These are phyloP conservation scores for Haematococcus sp. DNA, from an alignment of 139 green algal genomes.

Conservation along the genomic window DNA sequence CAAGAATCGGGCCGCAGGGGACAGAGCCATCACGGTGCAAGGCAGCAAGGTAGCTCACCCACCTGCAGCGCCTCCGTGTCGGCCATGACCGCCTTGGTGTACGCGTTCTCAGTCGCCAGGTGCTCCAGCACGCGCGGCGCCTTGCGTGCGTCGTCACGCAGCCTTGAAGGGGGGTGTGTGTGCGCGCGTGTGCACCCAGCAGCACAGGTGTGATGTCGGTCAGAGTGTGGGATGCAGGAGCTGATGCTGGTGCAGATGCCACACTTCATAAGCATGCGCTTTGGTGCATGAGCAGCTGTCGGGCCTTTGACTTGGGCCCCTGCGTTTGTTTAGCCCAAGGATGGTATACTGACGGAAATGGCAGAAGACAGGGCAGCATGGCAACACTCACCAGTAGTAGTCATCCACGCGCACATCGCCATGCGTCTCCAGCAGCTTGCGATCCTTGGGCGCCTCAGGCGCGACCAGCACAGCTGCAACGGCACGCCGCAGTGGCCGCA, in stretches of 20 bases:
- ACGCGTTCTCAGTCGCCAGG: conserved; percentile 72
- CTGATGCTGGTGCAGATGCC: not conserved
- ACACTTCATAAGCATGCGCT: not conserved
- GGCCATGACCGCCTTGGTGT: conserved; percentile 68
- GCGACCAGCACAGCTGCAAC: not conserved
- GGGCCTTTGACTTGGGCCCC: too few relatives aligned
- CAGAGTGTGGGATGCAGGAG: not conserved
- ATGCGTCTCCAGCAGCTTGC: not conserved
- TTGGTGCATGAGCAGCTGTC: too few relatives aligned
- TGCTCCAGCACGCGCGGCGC: conserved; percentile 59
- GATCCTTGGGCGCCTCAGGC: not conserved
- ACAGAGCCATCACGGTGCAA: too few relatives aligned
- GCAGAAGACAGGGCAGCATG: too few relatives aligned
- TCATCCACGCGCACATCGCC: not conserved
- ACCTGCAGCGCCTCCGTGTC: conserved; percentile 78
- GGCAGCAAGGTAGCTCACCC: not conserved
- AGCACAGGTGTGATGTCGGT: not conserved
- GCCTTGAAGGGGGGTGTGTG: conserved; percentile 21
- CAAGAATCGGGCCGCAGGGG: too few relatives aligned
- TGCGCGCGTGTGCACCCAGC: not conserved
- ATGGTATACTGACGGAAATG: too few relatives aligned
- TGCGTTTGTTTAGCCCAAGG: too few relatives aligned
- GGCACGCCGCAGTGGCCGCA: not conserved
- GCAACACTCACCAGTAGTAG: conserved; percentile 49
- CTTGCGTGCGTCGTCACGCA: conserved; percentile 77